A percentile compares a stretch with the other conserved stretches of the same genome.
Conservation (phyloP, 1,139 yeast species). For the Pneumocystis sp. region DNA sequence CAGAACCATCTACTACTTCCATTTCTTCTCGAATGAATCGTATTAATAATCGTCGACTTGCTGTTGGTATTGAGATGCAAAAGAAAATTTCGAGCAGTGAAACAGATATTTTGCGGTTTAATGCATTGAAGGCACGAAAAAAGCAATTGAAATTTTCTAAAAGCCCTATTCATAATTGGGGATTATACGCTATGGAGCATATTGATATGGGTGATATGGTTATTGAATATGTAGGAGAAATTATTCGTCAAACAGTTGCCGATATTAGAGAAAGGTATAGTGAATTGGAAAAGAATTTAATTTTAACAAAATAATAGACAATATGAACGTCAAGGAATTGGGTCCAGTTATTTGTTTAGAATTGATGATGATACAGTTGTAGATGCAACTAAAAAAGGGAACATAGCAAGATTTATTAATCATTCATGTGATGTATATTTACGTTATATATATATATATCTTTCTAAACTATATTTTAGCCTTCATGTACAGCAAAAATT, state of each 20-base stretch:
- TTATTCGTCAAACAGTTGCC: slow-evolving; percentile 86
- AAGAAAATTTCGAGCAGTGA: slow-evolving; percentile 65
- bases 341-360: slow-evolving; percentile 81
- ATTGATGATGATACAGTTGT: slow-evolving; percentile 89
- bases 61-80: slow-evolving; percentile 78
- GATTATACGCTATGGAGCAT: slow-evolving; percentile 85
- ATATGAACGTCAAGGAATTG: slow-evolving; percentile 81
- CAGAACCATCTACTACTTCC: slow-evolving; percentile 27
- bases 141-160: slow-evolving; percentile 93
- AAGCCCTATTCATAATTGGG: slow-evolving; percentile 97
- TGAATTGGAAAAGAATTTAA: not conserved
- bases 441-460: not conserved
- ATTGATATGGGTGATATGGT: slow-evolving; percentile 93
- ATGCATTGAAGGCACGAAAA: slow-evolving; percentile 69
- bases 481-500: slow-evolving; percentile 93
- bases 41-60: slow-evolving; percentile 77
- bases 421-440: slow-evolving; percentile 43
- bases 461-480: slow-evolving; percentile 37
- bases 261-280: slow-evolving; percentile 61
- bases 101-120: slow-evolving; percentile 43
- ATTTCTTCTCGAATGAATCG: slow-evolving; percentile 63
- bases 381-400: slow-evolving; percentile 95
- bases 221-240: slow-evolving; percentile 96
- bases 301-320: slow-evolving; percentile 25
- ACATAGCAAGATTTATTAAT: slow-evolving; percentile 88